phyloP scores from a whole-genome alignment of 2,329 filamentous ascomycete species.

The Emergomyces orientalis region DNA sequence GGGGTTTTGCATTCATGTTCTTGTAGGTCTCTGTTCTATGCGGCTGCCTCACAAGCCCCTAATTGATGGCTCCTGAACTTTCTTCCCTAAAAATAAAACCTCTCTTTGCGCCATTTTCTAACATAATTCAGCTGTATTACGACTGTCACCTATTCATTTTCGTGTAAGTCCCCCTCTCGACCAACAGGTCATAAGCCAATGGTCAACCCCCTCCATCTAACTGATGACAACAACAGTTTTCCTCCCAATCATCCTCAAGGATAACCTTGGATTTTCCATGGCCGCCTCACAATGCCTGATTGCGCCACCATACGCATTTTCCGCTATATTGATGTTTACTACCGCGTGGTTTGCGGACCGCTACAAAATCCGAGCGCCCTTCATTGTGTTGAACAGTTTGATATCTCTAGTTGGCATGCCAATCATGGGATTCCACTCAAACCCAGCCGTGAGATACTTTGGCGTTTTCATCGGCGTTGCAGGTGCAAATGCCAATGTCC shows the following conservation, averaged over 20 bases:
- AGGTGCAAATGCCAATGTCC: slow-evolving; percentile 63
- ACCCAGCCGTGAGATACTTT: slow-evolving; percentile 51
- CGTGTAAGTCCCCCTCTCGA: slow-evolving; percentile 39
- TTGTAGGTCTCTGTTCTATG: slow-evolving; percentile 20
- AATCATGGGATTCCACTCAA: slow-evolving; percentile 55
- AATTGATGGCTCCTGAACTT: background rate
- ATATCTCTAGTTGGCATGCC: slow-evolving; percentile 56
- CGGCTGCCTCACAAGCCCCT: background rate
- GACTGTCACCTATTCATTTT: slow-evolving; percentile 60
- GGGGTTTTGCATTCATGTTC: slow-evolving; percentile 41
- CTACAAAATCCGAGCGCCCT: slow-evolving; percentile 52
- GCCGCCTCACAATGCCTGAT: slow-evolving; percentile 57
- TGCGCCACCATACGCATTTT: slow-evolving; percentile 55
- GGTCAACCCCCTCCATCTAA: background rate
- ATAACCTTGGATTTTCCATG: slow-evolving; percentile 52
- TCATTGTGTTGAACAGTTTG: slow-evolving; percentile 55
- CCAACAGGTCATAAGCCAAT: background rate
- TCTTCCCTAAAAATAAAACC: background rate
- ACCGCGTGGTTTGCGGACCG: slow-evolving; percentile 54
- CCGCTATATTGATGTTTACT: slow-evolving; percentile 49
- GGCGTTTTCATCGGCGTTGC: slow-evolving; percentile 61
- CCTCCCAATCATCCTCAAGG: slow-evolving; percentile 56
- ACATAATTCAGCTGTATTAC: slow-evolving; percentile 51
- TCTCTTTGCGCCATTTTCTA: background rate
- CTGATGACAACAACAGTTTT: slow-evolving; percentile 35